Conservation (phyloP, 306 rosid species). For the Sindora glabra region DNA sequence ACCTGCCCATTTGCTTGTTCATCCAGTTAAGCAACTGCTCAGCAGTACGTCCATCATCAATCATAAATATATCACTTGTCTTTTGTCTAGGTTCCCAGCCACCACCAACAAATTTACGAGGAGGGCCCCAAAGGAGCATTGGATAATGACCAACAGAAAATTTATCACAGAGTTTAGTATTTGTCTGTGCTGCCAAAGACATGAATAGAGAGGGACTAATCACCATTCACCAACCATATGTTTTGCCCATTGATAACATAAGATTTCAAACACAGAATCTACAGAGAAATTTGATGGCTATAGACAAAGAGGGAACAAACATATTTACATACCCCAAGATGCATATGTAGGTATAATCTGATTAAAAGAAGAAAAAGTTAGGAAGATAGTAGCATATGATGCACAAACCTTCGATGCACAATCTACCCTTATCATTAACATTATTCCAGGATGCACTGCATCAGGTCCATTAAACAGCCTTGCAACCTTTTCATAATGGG, state of each 20-base stretch:
- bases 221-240: conserved; percentile 31
- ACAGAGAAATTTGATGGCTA: no score
- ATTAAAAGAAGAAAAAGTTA: no score
- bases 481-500: conserved; percentile 91
- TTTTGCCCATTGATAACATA: not conserved
- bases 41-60: conserved; percentile 69
- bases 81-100: conserved; percentile 70
- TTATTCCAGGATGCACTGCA: conserved; percentile 88
- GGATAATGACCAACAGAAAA: conserved; percentile 89
- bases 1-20: conserved; percentile 84
- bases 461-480: conserved; percentile 92
- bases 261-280: not conserved
- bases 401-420: conserved; percentile 74
- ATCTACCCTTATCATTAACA: conserved; percentile 90
- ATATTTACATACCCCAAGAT: no score
- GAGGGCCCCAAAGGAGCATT: conserved; percentile 91
- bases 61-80: conserved; percentile 52
- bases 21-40: conserved; percentile 80
- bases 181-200: conserved; percentile 95
- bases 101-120: conserved; percentile 70
- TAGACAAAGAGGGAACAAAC: no score
- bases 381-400: conserved; percentile 3
- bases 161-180: conserved; percentile 84
- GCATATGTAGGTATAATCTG: no score
- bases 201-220: conserved; percentile 28